Percentiles rank a stretch among this genome's conserved stretches.
These are phyloP conservation scores for Picocystis sp. DNA, from an alignment of 163 green algal genomes.

Conservation along the genomic window DNA sequence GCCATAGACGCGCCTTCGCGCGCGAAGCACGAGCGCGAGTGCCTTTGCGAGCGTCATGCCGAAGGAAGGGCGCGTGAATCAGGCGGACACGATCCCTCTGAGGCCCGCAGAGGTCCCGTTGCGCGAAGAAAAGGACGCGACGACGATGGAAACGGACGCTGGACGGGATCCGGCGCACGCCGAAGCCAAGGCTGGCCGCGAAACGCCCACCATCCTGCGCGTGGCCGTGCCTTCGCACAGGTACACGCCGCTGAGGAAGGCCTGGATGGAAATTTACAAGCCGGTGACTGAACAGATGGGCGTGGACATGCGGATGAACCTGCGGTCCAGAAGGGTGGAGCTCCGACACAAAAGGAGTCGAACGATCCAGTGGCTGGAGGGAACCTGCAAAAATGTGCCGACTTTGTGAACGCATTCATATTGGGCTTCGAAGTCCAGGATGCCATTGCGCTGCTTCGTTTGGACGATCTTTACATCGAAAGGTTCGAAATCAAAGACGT, in stretches of 20 bases:
- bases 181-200: too few relatives aligned
- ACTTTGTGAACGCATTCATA: constrained; percentile 94
- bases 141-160: too few relatives aligned
- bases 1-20: too few relatives aligned
- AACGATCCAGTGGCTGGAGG: constrained; percentile 49
- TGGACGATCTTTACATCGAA: constrained; percentile 97
- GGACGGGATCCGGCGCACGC: too few relatives aligned
- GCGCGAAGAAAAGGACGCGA: too few relatives aligned
- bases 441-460: constrained; percentile 82
- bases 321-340: constrained; percentile 67
- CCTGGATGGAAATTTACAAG: constrained; percentile 89
- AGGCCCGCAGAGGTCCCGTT: too few relatives aligned
- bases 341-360: constrained; percentile 52
- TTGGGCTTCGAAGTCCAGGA: constrained; percentile 83
- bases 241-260: constrained; percentile 88
- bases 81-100: too few relatives aligned
- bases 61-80: too few relatives aligned
- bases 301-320: constrained; percentile 98
- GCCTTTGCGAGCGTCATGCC: too few relatives aligned
- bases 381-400: constrained; percentile 81
- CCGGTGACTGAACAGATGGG: constrained; percentile 93
- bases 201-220: constrained; percentile 16
- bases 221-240: constrained; percentile 79
- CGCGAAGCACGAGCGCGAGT: too few relatives aligned
- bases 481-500: constrained; percentile 96